Evolutionary conservation across 2,329 filamentous ascomycete genomes (phyloP).

Genomic region (Mycocentrospora acerina): DNA sequence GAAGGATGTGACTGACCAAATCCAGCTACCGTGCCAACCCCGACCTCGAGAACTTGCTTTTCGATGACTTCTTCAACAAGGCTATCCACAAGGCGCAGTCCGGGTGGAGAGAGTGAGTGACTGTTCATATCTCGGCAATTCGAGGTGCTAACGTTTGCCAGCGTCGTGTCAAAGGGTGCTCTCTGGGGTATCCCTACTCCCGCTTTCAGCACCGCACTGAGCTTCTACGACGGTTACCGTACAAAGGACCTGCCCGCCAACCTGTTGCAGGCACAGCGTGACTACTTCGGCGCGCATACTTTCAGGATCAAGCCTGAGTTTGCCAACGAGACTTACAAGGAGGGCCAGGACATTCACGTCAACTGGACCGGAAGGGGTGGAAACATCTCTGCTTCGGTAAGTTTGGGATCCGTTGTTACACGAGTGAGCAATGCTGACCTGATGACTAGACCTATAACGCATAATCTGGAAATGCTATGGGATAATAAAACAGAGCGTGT

Average conservation of each 20-base stretch:
- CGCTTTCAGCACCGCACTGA: slow-evolving; percentile 93
- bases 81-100: slow-evolving; percentile 93
- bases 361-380: slow-evolving; percentile 99
- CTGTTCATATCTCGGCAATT: neutral
- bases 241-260: slow-evolving; percentile 97
- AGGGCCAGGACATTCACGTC: slow-evolving; percentile 89
- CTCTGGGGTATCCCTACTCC: slow-evolving; percentile 94
- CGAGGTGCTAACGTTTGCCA: slow-evolving; percentile 49
- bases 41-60: slow-evolving; percentile 95
- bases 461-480: slow-evolving; percentile 53
- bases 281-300: slow-evolving; percentile 84
- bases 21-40: slow-evolving; percentile 79
- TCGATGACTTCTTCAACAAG: slow-evolving; percentile 99
- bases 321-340: slow-evolving; percentile 72
- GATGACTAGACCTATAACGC: slow-evolving; percentile 75
- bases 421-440: slow-evolving; percentile 1
- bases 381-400: slow-evolving; percentile 82
- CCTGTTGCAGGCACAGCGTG: slow-evolving; percentile 96
- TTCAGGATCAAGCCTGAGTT: slow-evolving; percentile 57
- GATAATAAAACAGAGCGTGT: slow-evolving; percentile 12
- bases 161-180: slow-evolving; percentile 83
- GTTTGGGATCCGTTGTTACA: neutral
- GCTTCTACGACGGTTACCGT: slow-evolving; percentile 98
- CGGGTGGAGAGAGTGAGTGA: slow-evolving; percentile 44
- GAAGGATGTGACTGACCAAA: slow-evolving; percentile 7